Base-by-base conservation (phyloP, 148 eudicot species). In the Rhododendron henanense region DNA sequence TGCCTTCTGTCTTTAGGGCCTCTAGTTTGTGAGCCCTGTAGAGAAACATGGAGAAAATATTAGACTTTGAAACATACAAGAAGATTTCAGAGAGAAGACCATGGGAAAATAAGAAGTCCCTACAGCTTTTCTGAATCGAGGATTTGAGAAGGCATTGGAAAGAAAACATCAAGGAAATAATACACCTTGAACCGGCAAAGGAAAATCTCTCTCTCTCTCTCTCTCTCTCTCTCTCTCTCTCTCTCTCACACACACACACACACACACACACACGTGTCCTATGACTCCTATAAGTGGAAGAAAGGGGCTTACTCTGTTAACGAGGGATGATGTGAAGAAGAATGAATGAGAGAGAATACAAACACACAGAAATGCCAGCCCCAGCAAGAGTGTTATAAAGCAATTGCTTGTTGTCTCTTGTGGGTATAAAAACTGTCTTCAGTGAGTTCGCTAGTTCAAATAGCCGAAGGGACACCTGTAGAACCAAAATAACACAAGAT, bases 371-470 rank as follows among this genome's bases (percentile, higher is more conserved):
- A 83, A 97, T 88, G 73, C 93, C 94, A 83, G 85, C 94, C 74
- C 99, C 99, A 71, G 94, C 99, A 65, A 95, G 74, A 86, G 93
- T 90, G 87, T 97, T 95, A 88, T 92, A 88, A 78, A 95, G 87
- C 89, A 97, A 90, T 78, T 92, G 93, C 78, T 91, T 91, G 65
- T 94, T 92, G 84, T 97, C 98, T 92, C 90, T 95, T n/a, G 98
- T 88, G 59, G 99, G 98, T 86, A 97, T 75, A 90, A 95, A 97
- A 77, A 91, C 95, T 6, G 92, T 33, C 92, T 97, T 97, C 28
- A 97, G 94, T 73, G 90, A 75, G 83, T 93, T 95, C 35, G 99
- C 94, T 74, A 97, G 91, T 89, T 97, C 98, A 91, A 95, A 97
- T 71, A 97, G 89, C 65, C 98, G 97, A 87, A 87, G 91, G 13